Evolutionary conservation across 1,139 yeast genomes (phyloP).

Genomic region (Geotrichum siamense): DNA sequence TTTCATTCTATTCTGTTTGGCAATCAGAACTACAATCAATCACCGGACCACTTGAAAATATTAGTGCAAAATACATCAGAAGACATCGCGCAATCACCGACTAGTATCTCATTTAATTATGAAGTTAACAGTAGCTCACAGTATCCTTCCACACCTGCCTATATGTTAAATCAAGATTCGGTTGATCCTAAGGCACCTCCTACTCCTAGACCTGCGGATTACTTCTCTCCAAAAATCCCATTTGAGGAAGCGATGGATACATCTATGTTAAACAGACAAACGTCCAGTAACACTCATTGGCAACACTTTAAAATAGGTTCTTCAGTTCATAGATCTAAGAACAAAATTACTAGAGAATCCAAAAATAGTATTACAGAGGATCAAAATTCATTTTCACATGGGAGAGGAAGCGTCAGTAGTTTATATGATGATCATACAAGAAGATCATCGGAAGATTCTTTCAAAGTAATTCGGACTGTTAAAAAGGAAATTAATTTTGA

Average conservation of each 20-base stretch:
- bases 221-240: conserved; percentile 13
- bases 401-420: conserved; percentile 13
- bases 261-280: conserved; percentile 4
- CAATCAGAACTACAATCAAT: conserved; percentile 7
- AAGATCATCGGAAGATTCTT: conserved; percentile 37
- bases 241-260: conserved; percentile 8
- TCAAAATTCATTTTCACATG: no score
- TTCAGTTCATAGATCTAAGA: conserved; percentile 1
- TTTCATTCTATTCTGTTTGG: conserved; percentile 35
- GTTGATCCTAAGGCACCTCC: conserved; percentile 10
- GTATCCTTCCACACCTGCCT: conserved; percentile 29
- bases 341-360: conserved; percentile 2
- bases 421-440: conserved; percentile 9
- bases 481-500: conserved; percentile 73
- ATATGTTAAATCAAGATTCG: conserved; percentile 24
- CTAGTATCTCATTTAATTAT: conserved; percentile 20
- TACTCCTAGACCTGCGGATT: conserved; percentile 13
- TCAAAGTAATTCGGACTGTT: conserved; percentile 61
- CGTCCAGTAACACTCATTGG: conserved; percentile 9
- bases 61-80: conserved; percentile 18
- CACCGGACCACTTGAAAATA: conserved; percentile 29
- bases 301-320: conserved; percentile 11
- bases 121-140: conserved; percentile 15
- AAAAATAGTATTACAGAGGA: conserved; percentile 8
- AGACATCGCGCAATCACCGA: conserved; percentile 20